A percentile compares a stretch with the other conserved stretches of the same genome.
Evolutionary conservation across 495 filamentous ascomycete species (phyloP).

Genomic region (Glonium stellatum): DNA sequence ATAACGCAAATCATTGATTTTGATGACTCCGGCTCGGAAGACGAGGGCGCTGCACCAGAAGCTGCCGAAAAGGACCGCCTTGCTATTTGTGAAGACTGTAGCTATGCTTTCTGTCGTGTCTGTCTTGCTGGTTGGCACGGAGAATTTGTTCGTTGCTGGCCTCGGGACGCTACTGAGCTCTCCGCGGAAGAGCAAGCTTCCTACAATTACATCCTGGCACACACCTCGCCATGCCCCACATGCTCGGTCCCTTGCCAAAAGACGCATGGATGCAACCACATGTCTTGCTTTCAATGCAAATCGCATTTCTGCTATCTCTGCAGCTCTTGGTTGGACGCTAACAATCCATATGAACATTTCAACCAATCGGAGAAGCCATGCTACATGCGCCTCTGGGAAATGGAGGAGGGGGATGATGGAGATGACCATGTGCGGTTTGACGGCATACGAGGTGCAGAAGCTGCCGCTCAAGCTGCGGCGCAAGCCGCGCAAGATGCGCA

Average conservation of each 20-base stretch:
- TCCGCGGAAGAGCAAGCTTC: slow-evolving; percentile 79
- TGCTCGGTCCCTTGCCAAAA: slow-evolving; percentile 83
- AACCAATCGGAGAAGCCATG: slow-evolving; percentile 60
- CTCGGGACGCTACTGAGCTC: slow-evolving; percentile 54
- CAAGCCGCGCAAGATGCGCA: slow-evolving; percentile 8
- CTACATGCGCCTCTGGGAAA: slow-evolving; percentile 81
- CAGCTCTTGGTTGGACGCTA: slow-evolving; percentile 69
- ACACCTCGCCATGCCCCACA: slow-evolving; percentile 87
- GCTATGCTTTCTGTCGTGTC: slow-evolving; percentile 80
- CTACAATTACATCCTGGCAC: slow-evolving; percentile 66
- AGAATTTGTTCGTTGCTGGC: slow-evolving; percentile 58
- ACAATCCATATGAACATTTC: slow-evolving; percentile 84
- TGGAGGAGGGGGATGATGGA: slow-evolving; percentile 74
- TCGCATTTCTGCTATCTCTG: slow-evolving; percentile 97
- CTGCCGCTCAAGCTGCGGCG: slow-evolving; percentile 15
- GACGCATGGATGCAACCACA: slow-evolving; percentile 93
- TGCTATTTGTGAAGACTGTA: slow-evolving; percentile 80
- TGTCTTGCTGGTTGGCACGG: slow-evolving; percentile 83
- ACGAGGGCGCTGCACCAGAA: background rate
- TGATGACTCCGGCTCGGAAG: slow-evolving; percentile 32
- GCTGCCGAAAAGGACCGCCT: slow-evolving; percentile 48
- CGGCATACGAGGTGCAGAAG: slow-evolving; percentile 37
- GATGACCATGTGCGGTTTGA: slow-evolving; percentile 49
- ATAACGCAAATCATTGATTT: slow-evolving; percentile 40
- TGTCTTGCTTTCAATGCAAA: slow-evolving; percentile 84